A percentile compares a stretch with the other conserved stretches of the same genome.
phyloP scores from a whole-genome alignment of 176 grass and related monocot genomes.

The Rhynchospora pubera region DNA sequence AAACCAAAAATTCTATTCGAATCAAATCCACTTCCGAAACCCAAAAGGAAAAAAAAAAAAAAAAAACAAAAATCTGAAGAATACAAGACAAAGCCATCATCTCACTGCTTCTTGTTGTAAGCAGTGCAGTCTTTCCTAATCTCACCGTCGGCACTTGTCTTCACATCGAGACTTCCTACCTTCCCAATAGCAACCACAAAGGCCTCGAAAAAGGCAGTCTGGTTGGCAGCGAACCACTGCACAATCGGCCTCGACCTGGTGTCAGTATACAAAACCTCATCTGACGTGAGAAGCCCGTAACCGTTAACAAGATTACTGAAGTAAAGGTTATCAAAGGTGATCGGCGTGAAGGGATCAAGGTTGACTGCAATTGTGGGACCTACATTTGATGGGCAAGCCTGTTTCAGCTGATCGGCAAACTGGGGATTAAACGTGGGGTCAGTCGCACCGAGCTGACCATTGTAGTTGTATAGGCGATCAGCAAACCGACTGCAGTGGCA shows the following conservation, averaged over 20 bases:
- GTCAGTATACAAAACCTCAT: conserved; percentile 45
- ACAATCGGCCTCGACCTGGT: conserved; percentile 15
- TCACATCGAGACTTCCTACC: conserved; percentile 66
- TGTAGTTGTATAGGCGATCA: conserved; percentile 41
- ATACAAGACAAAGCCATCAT: not conserved
- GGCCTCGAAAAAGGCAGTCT: conserved; percentile 47
- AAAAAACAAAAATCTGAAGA: not conserved
- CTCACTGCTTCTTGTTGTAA: conserved; percentile 38
- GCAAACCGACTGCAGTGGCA: conserved; percentile 72
- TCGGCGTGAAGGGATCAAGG: conserved; percentile 62
- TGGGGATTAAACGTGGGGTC: conserved; percentile 37
- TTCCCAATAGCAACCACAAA: conserved; percentile 40
- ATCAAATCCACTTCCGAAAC: conserved; percentile 15
- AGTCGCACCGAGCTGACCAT: not conserved
- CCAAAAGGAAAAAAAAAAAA: not conserved
- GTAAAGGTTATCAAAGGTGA: conserved; percentile 68
- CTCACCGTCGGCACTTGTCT: conserved; percentile 44
- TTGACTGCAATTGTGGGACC: conserved; percentile 61
- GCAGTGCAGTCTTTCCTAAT: conserved; percentile 71
- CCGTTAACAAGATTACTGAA: conserved; percentile 47
- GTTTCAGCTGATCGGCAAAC: conserved; percentile 49
- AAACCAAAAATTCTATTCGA: conserved; percentile 23
- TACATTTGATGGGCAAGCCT: conserved; percentile 51
- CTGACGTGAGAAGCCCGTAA: conserved; percentile 71
- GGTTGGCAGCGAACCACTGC: conserved; percentile 31